Conservation (phyloP, 345 rosid species). For the Aurinia saxatilis region DNA sequence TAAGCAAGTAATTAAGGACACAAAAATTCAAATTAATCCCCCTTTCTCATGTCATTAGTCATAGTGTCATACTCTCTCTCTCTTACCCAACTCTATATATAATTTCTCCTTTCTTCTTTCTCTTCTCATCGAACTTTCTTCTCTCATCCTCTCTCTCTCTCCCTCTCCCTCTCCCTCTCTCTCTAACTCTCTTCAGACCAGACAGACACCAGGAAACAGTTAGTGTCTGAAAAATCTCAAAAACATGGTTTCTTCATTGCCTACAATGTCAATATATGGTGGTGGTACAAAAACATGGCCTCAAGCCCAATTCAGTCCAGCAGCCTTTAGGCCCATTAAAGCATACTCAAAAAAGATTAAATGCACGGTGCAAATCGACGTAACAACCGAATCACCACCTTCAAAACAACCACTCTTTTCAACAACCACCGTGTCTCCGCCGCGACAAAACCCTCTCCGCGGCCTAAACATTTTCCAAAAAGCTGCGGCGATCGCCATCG, state of each 20-base stretch:
- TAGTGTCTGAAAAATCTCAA: background rate
- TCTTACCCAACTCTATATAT: slow-evolving; percentile 28
- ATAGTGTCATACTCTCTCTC: background rate
- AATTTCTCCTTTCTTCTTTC: slow-evolving; percentile 2
- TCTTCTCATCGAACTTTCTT: slow-evolving; percentile 17
- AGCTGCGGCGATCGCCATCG: slow-evolving; percentile 51
- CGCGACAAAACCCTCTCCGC: slow-evolving; percentile 27
- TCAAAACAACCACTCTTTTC: slow-evolving; percentile 3
- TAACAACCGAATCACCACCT: slow-evolving; percentile 6
- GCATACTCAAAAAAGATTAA: background rate
- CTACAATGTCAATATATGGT: slow-evolving; percentile 16
- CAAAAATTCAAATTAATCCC: background rate
- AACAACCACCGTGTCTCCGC: slow-evolving; percentile 13
- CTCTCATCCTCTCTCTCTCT: background rate
- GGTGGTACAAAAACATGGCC: slow-evolving; percentile 5
- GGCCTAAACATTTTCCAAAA: slow-evolving; percentile 62
- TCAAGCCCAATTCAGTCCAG: slow-evolving; percentile 1
- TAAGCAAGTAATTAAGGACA: too few species aligned
- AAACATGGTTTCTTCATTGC: slow-evolving; percentile 19
- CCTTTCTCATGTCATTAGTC: background rate
- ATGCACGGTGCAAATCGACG: slow-evolving; percentile 27
- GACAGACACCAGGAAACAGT: slow-evolving; percentile 1
- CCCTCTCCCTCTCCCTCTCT: slow-evolving; percentile 1
- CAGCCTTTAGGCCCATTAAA: slow-evolving; percentile 19
- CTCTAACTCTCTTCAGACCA: slow-evolving; percentile 7